phyloP scores from a whole-genome alignment of 768 basidiomycete genomes.

The Dacryopinax primogenitus region DNA sequence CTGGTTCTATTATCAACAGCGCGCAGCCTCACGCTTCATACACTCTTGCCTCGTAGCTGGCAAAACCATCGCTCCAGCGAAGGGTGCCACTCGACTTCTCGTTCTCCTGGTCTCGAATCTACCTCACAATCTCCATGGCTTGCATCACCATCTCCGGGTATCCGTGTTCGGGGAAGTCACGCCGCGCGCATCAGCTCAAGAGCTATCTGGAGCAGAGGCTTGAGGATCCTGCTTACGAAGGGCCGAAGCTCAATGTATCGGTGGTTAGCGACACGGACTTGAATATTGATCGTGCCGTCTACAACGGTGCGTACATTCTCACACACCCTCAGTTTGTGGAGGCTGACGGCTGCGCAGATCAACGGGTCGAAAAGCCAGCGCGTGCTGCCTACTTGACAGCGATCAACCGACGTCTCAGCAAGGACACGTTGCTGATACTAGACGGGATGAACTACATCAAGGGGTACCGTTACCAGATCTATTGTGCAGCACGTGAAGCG shows the following conservation, averaged over 20 bases:
- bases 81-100: not conserved
- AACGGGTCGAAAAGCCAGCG: slow-evolving; percentile 75
- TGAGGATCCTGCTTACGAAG: slow-evolving; percentile 38
- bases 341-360: slow-evolving; percentile 36
- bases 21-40: not conserved
- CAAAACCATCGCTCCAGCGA: not conserved
- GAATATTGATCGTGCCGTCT: slow-evolving; percentile 48
- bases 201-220: slow-evolving; percentile 43
- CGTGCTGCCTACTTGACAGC: slow-evolving; percentile 72
- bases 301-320: slow-evolving; percentile 46
- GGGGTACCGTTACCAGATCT: slow-evolving; percentile 95
- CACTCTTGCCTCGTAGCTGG: not conserved
- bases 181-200: slow-evolving; percentile 52
- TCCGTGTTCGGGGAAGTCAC: slow-evolving; percentile 77
- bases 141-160: slow-evolving; percentile 79
- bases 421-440: slow-evolving; percentile 69
- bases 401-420: slow-evolving; percentile 57
- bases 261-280: slow-evolving; percentile 65
- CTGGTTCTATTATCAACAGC: not conserved
- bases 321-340: not conserved
- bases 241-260: slow-evolving; percentile 35
- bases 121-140: slow-evolving; percentile 48
- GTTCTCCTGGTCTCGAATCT: not conserved
- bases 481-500: slow-evolving; percentile 84
- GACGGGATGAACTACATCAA: slow-evolving; percentile 97